phyloP scores from a whole-genome alignment of 2,329 filamentous ascomycete genomes.

The Claviceps monticola region DNA sequence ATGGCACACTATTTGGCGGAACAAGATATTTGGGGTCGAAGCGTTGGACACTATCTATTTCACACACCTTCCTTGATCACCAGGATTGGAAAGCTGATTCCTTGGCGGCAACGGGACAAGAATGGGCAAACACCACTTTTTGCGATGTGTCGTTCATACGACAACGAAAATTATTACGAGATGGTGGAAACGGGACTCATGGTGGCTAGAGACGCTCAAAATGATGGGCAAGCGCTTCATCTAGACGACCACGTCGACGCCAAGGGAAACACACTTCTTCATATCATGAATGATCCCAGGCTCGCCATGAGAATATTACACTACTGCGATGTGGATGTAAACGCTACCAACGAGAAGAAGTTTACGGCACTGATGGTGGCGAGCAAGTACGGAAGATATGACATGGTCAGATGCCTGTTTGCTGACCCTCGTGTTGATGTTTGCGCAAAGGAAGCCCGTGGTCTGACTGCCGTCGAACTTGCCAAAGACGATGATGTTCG shows the following conservation, averaged over 20 bases:
- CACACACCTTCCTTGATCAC: constrained; percentile 71
- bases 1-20: constrained; percentile 55
- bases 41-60: constrained; percentile 91
- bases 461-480: constrained; percentile 85
- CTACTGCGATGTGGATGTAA: constrained; percentile 86
- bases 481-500: constrained; percentile 96
- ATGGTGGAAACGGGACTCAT: constrained; percentile 80
- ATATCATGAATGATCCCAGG: constrained; percentile 79
- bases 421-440: constrained; percentile 78
- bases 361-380: constrained; percentile 97
- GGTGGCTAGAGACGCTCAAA: constrained; percentile 60
- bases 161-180: constrained; percentile 69
- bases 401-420: constrained; percentile 82
- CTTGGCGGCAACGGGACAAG: constrained; percentile 84
- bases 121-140: constrained; percentile 98
- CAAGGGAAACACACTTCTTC: constrained; percentile 90
- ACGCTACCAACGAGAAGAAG: constrained; percentile 85
- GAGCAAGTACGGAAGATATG: constrained; percentile 92
- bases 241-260: constrained; percentile 83
- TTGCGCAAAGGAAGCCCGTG: constrained; percentile 68
- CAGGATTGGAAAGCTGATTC: constrained; percentile 61
- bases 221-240: constrained; percentile 67
- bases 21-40: constrained; percentile 76
- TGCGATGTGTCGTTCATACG: constrained; percentile 87
- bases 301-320: constrained; percentile 64